phyloP scores from a whole-genome alignment of 257 asterid species.

The Solanum clarkiae region DNA sequence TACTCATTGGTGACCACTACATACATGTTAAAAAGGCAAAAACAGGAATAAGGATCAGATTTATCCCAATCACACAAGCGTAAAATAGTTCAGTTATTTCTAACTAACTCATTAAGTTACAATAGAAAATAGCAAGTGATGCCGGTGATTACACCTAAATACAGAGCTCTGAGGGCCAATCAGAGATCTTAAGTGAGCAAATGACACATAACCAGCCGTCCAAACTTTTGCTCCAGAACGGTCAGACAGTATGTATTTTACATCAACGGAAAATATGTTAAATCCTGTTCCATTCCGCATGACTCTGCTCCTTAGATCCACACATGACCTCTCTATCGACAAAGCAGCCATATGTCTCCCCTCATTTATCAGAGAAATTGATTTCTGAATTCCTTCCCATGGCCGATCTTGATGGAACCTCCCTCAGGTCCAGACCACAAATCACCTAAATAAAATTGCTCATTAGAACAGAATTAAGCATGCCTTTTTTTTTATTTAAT shows the following conservation, averaged over 20 bases:
- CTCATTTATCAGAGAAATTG: slow-evolving; percentile 48
- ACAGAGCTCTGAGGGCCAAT: no score
- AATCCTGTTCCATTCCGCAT: slow-evolving; percentile 45
- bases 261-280: slow-evolving; percentile 47
- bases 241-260: slow-evolving; percentile 65
- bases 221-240: slow-evolving; percentile 72
- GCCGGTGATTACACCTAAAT: no score
- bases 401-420: slow-evolving; percentile 83
- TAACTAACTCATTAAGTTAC: no score
- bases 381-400: slow-evolving; percentile 88
- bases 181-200: slow-evolving; percentile 7
- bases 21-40: no score
- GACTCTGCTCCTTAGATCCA: slow-evolving; percentile 68
- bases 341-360: slow-evolving; percentile 88
- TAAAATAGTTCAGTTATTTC: no score
- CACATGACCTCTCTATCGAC: slow-evolving; percentile 69
- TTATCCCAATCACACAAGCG: no score
- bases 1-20: no score
- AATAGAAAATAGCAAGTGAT: no score
- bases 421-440: slow-evolving; percentile 95
- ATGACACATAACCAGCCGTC: slow-evolving; percentile 70
- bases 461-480: slow-evolving; percentile 1
- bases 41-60: no score
- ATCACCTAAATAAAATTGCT: slow-evolving; percentile 56
- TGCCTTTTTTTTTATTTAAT: not conserved